Base-by-base conservation (phyloP, 805 yeast species). In the Hanseniaspora taiwanica region DNA sequence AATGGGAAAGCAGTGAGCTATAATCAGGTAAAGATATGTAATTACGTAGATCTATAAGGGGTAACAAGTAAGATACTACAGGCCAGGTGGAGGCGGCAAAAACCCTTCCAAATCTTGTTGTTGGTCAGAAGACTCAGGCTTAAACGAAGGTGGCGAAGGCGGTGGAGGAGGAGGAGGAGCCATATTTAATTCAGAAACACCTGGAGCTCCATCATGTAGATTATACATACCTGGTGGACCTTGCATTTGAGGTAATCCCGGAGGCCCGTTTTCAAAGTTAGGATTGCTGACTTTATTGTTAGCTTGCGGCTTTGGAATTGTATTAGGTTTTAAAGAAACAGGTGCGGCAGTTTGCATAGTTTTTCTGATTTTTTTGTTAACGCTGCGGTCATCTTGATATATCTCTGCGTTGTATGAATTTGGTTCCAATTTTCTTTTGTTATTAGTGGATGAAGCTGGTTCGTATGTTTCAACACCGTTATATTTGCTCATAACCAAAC, bases 401-500 rank as follows among this genome's bases (percentile, higher is more conserved):
- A 13, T 35, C 12, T 21, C 27, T 12, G 17, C 38, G 17, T 36
- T 14, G n/a, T 27, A 36, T 8, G 18, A 24, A 13, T 37, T 21
- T 6, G 32, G 25, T 14, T 32, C 24, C 16, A 32, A 36, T 21
- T 13, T 19, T 19, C 16, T 19, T 8, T 21, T 35, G 27, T 20
- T 21, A 10, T 5, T 9, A 21, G 8, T 14, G 19, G 20, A 14
- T 16, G 19, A 24, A 29, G 25, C n/a, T n/a, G n/a, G n/a, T n/a
- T n/a, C n/a, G n/a, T n/a, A n/a, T n/a, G n/a, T 21, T 9, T 31
- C 13, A 6, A 19, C 25, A 9, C 27, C 14, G 13, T 38, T 33
- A 4, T 32, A 49, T 29, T 60, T 58, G 27, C 61, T 62, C 43
- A 69, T 35, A 9, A 37, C 33, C 10, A 43, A 73, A 68, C 98